Base-by-base conservation (phyloP, 345 rosid species). In the Ceriops decandra region DNA sequence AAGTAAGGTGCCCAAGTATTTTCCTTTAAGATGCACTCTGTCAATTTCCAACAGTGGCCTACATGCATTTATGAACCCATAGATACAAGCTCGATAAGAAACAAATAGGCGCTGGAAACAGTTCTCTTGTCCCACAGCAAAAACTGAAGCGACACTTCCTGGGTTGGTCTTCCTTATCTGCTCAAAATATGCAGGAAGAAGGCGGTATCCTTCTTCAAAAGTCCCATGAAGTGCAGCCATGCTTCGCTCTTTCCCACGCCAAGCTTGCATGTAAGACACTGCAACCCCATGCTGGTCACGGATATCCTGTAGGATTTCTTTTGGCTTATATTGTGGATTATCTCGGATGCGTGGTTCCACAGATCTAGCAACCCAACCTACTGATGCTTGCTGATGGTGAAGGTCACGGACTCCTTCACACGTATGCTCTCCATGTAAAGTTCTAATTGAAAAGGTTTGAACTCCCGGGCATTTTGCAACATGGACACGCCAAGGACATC, bases 211-310 rank as follows among this genome's bases (percentile, higher is more conserved):
- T 85, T 95, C 99, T 78, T 95, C 99, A 66, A 80, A 95, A 52
- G 99, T 95, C 33, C 99, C 99, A 58, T 95, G 98, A 76, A 95
- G 99, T 19, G 99, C 92, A 56, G 99, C 99, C 99, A 95, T 95
- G 79, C 96, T 87, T 19, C 99, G 89, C 79, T 95, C 99, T 80
- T 95, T 95, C 72, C 99, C 99, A 2, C 99, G 99, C 99, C 99
- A 95, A 60, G 99, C 99, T 79, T 95, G 99, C 99, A 95, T 95
- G 74, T 95, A 95, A 68, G 99, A 95, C 61, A 95, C 99, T 2
- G 95, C 93, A 80, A 95, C 99, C 26, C 99, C 99, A 78, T 95
- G 99, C 77, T 85, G 85, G 53, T 95, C 98, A 5, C 93, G 88
- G 71, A 95, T 95, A 66, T 90, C 98, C 78, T 95, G 97, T 79